phyloP scores from a whole-genome alignment of 352 stramenopile species.

The Pythium angustatum region DNA sequence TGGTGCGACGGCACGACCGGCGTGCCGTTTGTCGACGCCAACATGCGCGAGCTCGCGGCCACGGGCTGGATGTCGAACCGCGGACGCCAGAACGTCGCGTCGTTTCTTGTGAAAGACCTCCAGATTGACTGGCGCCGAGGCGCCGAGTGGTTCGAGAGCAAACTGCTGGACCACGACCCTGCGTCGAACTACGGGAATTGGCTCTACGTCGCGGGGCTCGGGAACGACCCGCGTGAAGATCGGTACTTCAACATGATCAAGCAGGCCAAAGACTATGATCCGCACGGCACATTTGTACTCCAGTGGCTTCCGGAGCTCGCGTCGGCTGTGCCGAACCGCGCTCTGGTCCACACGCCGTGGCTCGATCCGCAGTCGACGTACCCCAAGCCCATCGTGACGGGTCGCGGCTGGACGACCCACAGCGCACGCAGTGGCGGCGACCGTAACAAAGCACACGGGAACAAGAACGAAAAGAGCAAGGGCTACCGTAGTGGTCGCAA shows the following conservation, averaged over 20 bases:
- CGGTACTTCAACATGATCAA: constrained; percentile 31
- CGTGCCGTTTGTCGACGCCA: constrained; percentile 24
- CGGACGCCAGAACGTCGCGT: constrained; percentile 21
- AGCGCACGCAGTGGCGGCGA: constrained; percentile 7
- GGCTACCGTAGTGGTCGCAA: constrained; percentile 21
- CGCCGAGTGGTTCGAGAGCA: constrained; percentile 26
- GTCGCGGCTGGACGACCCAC: constrained; percentile 19
- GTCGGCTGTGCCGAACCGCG: constrained; percentile 7
- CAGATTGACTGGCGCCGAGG: constrained; percentile 17
- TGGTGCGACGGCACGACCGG: constrained; percentile 23
- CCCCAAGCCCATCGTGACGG: constrained; percentile 15
- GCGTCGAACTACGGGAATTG: constrained; percentile 26
- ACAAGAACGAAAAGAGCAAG: constrained; percentile 27
- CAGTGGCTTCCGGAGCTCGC: constrained; percentile 20
- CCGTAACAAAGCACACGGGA: constrained; percentile 17
- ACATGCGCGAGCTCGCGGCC: constrained; percentile 20
- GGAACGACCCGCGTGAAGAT: constrained; percentile 20
- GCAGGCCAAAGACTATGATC: constrained; percentile 29
- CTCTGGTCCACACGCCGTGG: constrained; percentile 23
- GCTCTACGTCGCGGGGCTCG: constrained; percentile 21
- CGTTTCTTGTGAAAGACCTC: constrained; percentile 21
- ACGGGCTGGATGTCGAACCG: constrained; percentile 27
- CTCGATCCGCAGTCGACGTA: constrained; percentile 14
- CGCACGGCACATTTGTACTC: constrained; percentile 17
- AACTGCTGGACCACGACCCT: constrained; percentile 22